Base-by-base conservation (phyloP, 202 grass and related monocot genomes). In the Sporobolus alterniflorus region DNA sequence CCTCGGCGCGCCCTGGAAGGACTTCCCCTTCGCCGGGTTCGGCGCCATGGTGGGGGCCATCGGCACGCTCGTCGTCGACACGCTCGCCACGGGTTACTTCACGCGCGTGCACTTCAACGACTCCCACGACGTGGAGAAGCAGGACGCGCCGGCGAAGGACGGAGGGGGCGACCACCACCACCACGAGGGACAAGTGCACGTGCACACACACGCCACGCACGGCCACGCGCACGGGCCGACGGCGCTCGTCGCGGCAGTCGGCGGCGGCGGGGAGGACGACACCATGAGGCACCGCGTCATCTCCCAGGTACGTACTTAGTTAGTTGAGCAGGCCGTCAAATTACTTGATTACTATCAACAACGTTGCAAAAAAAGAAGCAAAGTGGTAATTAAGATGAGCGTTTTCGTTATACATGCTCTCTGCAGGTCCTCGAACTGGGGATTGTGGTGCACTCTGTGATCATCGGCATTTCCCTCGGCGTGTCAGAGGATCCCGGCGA, bases 241-340 rank as follows among this genome's bases (percentile, higher is more conserved):
- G 25, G 85, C 84, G 63, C 71, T 80, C 28, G 63, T 75, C 0
- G 63, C 74, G 16, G 82, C 81, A 21, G 80, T 80, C 13, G 64
- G 81, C 48, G 83, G 86, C 29, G 79, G 74, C 49, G 81, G 39
- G 17, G 87, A 85, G 9, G 84, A 52, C 20, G 67, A 86, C 40
- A 66, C 91, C 33, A 29, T 94, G 67, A 85, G 91, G 33, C 82
- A 97, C n/a, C 94, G 94, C 1, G 83, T 97, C n/a, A 90, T 94
- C 16, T 89, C 94, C 1, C 87, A 94, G 94, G 94, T 97, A 47
- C n/a, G n/a, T n/a, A n/a, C n/a, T n/a, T n/a, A n/a, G n/a, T n/a
- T n/a, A n/a, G n/a, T n/a, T n/a, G n/a, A n/a, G n/a, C n/a, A n/a
- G n/a, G n/a, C n/a, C n/a, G n/a, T n/a, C n/a, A n/a, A n/a, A n/a